phyloP scores from a whole-genome alignment of 805 yeast species.

The Candida manassasensis region DNA sequence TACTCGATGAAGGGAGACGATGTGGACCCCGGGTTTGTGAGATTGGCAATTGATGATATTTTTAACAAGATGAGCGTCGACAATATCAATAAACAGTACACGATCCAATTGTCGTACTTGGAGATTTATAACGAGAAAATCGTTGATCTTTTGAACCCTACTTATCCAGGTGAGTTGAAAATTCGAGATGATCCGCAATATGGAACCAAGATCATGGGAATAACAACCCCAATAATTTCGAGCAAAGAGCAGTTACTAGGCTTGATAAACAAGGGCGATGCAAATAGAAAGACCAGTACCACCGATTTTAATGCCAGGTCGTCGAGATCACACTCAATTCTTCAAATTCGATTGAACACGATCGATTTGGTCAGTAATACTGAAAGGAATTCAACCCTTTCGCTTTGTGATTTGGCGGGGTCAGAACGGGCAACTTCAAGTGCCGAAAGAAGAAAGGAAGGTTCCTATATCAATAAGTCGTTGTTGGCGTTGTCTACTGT shows the following conservation, averaged over 20 bases:
- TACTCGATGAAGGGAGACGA: slow-evolving; percentile 75
- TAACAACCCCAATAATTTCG: slow-evolving; percentile 55
- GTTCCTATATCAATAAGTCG: slow-evolving; percentile 88
- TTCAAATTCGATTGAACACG: slow-evolving; percentile 57
- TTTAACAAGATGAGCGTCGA: slow-evolving; percentile 42
- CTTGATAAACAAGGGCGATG: slow-evolving; percentile 65
- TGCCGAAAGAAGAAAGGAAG: slow-evolving; percentile 84
- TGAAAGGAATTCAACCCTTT: slow-evolving; percentile 55
- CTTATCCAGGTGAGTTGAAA: slow-evolving; percentile 47
- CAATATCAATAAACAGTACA: slow-evolving; percentile 27
- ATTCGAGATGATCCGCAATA: slow-evolving; percentile 70
- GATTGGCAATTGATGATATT: slow-evolving; percentile 57
- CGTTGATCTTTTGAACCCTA: slow-evolving; percentile 59
- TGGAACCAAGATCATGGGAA: slow-evolving; percentile 75
- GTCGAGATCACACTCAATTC: slow-evolving; percentile 88
- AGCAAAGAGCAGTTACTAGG: slow-evolving; percentile 56
- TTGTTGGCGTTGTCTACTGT: slow-evolving; percentile 87
- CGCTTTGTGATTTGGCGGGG: slow-evolving; percentile 94
- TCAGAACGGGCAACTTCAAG: slow-evolving; percentile 81
- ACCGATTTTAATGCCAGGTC: slow-evolving; percentile 87
- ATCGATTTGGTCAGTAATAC: slow-evolving; percentile 37
- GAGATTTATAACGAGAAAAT: slow-evolving; percentile 87
- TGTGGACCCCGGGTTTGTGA: slow-evolving; percentile 65
- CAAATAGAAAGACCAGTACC: slow-evolving; percentile 71
- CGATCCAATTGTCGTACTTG: slow-evolving; percentile 63